Evolutionary conservation across 2,329 filamentous ascomycete species (phyloP), one percentile per base, ranked within the genome.

Genomic region (Moelleriella libera): DNA sequence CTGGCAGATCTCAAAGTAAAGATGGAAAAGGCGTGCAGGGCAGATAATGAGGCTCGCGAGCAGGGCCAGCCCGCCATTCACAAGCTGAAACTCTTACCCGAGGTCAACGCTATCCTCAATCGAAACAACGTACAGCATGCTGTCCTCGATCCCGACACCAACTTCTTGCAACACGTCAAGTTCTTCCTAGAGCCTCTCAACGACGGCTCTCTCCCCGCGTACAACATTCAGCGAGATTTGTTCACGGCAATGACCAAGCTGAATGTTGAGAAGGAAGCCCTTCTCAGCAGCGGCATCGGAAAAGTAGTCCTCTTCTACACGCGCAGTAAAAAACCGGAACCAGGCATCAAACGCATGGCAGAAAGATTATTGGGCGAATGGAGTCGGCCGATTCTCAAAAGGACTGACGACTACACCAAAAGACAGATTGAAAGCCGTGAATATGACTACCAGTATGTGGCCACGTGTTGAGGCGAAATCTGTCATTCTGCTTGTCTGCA

Each of bases 221-320:
- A 96, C 69, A 92, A 92, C 61, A 97, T 98, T 55, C 92, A 98
- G 68, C 87, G 89, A 51, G 89, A 97, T 62, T 78, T 98, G 42
- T 92, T 98, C 63, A 78, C 78, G 30, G 84, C 87, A 29, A 73
- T 98, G 39, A 77, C 76, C 14, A 82, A 80, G 57, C 75, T 97
- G 5, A 88, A 88, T 5, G 88, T 97, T 54, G 85, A 88, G 61
- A 96, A 96, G 61, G 92, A 97, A 57, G 78, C 84, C 2, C 75
- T 98, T 11, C 75, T 94, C 28, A 89, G 88, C 54, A 94, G 87
- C 57, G 89, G 90, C 21, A 92, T 98, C 53, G 92, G 92, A 60
- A 96, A 96, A 64, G 88, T 98, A 44, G 84, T 96, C 46, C 78
- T 94, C 52, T 98, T 96, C 69, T 98, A 98, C 68, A 96, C 89